phyloP scores from a whole-genome alignment of 805 yeast genomes.

The Kodamaea nitidulidarum region DNA sequence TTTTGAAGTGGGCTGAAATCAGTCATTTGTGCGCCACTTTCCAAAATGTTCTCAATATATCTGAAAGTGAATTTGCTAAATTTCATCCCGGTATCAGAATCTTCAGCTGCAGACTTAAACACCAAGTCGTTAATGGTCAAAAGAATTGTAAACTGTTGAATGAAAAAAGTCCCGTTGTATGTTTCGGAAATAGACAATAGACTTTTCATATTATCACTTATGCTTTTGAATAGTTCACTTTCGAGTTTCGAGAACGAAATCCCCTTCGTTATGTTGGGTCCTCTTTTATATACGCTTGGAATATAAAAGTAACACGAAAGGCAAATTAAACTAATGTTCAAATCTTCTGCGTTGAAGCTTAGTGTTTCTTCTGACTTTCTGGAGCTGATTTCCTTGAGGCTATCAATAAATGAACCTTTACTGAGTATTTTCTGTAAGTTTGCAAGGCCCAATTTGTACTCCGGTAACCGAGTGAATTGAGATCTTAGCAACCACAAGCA shows the following conservation, averaged over 20 bases:
- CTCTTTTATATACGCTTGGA: slow-evolving; percentile 30
- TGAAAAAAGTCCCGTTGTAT: slow-evolving; percentile 14
- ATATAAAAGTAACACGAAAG: slow-evolving; percentile 40
- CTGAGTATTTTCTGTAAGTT: slow-evolving; percentile 42
- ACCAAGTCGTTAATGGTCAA: slow-evolving; percentile 19
- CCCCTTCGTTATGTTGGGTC: slow-evolving; percentile 20
- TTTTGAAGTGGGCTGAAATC: background rate
- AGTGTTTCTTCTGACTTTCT: background rate
- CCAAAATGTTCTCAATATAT: slow-evolving; percentile 19
- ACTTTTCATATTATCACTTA: slow-evolving; percentile 10
- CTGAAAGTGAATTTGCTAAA: slow-evolving; percentile 17
- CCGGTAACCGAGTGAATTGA: slow-evolving; percentile 47
- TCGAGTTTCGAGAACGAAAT: slow-evolving; percentile 22
- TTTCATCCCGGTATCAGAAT: slow-evolving; percentile 11
- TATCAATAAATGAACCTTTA: slow-evolving; percentile 31
- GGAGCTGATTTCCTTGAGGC: slow-evolving; percentile 19
- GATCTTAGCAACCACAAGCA: slow-evolving; percentile 55
- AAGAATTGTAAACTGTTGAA: slow-evolving; percentile 23
- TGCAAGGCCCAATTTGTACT: slow-evolving; percentile 43
- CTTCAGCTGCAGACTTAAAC: slow-evolving; percentile 7
- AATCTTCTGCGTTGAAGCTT: slow-evolving; percentile 7
- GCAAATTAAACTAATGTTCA: slow-evolving; percentile 26
- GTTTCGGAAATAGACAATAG: slow-evolving; percentile 9
- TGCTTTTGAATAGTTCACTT: slow-evolving; percentile 19
- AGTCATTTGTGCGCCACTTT: slow-evolving; percentile 5